Conservation (phyloP, 2,329 filamentous ascomycete species). For the Colletotrichum lini region DNA sequence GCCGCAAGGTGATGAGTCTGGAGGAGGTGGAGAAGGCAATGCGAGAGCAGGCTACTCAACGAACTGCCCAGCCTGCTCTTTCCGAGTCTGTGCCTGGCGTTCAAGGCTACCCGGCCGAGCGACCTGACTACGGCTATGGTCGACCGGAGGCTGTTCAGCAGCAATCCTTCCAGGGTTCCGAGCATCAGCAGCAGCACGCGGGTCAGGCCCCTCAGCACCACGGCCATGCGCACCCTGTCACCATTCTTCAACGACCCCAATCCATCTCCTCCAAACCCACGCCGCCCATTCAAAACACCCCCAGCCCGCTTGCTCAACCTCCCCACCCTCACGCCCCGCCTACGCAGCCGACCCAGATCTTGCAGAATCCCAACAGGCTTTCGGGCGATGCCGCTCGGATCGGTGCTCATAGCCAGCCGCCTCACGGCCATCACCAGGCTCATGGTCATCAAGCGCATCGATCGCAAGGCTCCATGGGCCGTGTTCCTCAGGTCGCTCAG, state of each 20-base stretch:
- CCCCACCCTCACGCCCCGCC: conserved; percentile 56
- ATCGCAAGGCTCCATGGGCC: conserved; percentile 72
- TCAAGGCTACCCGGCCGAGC: conserved; percentile 44
- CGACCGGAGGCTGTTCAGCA: conserved; percentile 39
- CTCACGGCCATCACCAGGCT: conserved; percentile 46
- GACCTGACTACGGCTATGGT: conserved; percentile 41
- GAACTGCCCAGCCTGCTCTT: conserved; percentile 51
- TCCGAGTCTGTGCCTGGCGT: conserved; percentile 51
- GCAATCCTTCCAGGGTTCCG: conserved; percentile 38
- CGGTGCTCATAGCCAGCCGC: conserved; percentile 39
- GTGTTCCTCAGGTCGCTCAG: conserved; percentile 68
- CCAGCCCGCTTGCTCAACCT: conserved; percentile 53
- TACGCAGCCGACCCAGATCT: conserved; percentile 78
- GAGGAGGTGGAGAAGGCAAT: conserved; percentile 98
- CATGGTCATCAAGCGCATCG: conserved; percentile 57
- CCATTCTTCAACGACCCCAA: conserved; percentile 70
- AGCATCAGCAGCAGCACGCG: conserved; percentile 48
- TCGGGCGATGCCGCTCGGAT: conserved; percentile 62
- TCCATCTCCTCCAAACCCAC: conserved; percentile 58
- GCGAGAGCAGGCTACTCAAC: conserved; percentile 76
- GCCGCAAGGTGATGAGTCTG: conserved; percentile 91
- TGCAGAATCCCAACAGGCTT: conserved; percentile 83
- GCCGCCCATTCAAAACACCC: conserved; percentile 50
- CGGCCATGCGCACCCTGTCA: conserved; percentile 64
- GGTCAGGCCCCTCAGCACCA: conserved; percentile 49